phyloP scores from a whole-genome alignment of 108 stramenopile genomes.

The Nannochloropsis gaditana region DNA sequence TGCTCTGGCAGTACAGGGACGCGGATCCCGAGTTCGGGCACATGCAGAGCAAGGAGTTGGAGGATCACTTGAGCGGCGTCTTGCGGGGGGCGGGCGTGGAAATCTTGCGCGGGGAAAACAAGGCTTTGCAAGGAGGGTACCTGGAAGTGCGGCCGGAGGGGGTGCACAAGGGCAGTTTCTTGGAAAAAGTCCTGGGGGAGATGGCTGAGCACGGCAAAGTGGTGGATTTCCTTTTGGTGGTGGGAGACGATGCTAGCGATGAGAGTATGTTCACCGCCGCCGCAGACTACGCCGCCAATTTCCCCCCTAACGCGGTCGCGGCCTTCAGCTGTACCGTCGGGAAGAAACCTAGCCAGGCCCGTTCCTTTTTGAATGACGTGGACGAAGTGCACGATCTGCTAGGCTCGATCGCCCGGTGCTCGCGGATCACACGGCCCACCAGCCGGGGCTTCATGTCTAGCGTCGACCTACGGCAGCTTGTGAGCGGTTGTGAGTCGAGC shows the following conservation, averaged over 20 bases:
- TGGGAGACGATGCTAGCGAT: slow-evolving; percentile 62
- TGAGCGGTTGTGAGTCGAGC: not conserved
- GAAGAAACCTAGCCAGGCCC: slow-evolving; percentile 92
- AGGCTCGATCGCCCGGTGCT: slow-evolving; percentile 23
- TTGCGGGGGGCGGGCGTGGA: slow-evolving; percentile 81
- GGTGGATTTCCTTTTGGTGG: slow-evolving; percentile 52
- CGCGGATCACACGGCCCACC: not conserved
- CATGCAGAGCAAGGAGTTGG: slow-evolving; percentile 83
- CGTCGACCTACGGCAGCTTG: not conserved
- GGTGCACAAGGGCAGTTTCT: slow-evolving; percentile 61
- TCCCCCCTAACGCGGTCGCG: slow-evolving; percentile 40
- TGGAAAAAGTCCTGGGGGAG: slow-evolving; percentile 41
- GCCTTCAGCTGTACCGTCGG: slow-evolving; percentile 85
- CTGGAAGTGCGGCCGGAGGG: slow-evolving; percentile 63
- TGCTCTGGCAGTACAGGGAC: slow-evolving; percentile 65
- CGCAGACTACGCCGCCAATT: slow-evolving; percentile 55
- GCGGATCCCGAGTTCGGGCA: slow-evolving; percentile 65
- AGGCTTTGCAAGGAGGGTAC: slow-evolving; percentile 51
- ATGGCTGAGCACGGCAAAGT: slow-evolving; percentile 26
- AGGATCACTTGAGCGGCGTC: slow-evolving; percentile 86
- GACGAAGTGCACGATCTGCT: slow-evolving; percentile 82
- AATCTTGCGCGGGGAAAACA: slow-evolving; percentile 68
- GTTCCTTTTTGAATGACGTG: slow-evolving; percentile 82
- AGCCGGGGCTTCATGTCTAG: slow-evolving; percentile 4
- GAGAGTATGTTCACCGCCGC: slow-evolving; percentile 71